Base-by-base conservation (phyloP, 2,329 filamentous ascomycete genomes). In the Fusarium nodosum region DNA sequence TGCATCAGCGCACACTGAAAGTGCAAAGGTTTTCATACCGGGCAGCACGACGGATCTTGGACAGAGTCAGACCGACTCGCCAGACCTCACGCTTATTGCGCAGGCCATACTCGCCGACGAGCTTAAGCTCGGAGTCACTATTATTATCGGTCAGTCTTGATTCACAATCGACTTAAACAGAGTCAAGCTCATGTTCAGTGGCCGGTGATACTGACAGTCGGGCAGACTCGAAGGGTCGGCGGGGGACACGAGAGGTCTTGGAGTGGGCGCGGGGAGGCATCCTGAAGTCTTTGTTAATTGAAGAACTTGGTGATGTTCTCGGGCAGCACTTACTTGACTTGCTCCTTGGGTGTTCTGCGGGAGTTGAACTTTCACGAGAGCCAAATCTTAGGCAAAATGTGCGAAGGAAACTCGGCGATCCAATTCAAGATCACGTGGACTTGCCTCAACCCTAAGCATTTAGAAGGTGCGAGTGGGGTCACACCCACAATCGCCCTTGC, bases 11-110 rank as follows among this genome's bases (percentile, higher is more conserved):
- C 46, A 53, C 52, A n/a, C 18, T 42, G 18, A 45, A 55, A 52
- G 39, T 47, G 31, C 28, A 12, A 26, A 53, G 8, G 45, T 39
- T 28, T 68, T 72, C 80, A 65, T 93, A 97, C 95, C 96, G 96
- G 84, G 96, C 96, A 91, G 96, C 96, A 97, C 96, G 96, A 94
- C 96, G 96, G 81, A 99, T 99, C 92, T 98, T 98, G 88, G 96
- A 98, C 82, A 99, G 92, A 81, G 95, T 97, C 85, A 99, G 92
- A 90, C 93, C 91, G 86, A 99, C 96, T 86, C 96, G 94, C 96
- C 96, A 99, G 83, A 99, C 96, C 90, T 99, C 96, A 89, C 96
- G 95, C 94, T 99, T 99, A 90, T 99, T 99, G 87, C 94, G 93
- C 80, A 99, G 93, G 87, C 96, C 96, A 90, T 97, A 99, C 89